Percentiles rank a stretch among this genome's conserved stretches.
phyloP scores from a whole-genome alignment of 108 stramenopile genomes.

The Aureococcus anophagefferens region DNA sequence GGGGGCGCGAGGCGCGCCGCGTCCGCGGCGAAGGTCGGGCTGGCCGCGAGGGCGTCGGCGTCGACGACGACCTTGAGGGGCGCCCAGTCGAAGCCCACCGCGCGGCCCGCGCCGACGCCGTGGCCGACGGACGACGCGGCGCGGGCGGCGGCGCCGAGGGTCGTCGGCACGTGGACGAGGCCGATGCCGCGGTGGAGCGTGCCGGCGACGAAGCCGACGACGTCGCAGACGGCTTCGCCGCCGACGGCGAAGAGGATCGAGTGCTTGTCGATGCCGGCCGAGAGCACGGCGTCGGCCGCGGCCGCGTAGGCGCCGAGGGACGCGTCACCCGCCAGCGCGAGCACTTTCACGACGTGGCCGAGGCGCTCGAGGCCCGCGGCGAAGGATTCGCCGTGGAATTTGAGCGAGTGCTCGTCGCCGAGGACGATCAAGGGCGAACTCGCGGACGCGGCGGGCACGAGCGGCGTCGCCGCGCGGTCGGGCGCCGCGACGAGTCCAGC shows the following conservation, averaged over 20 bases:
- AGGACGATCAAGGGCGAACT: not conserved
- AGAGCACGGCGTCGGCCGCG: slow-evolving; percentile 8
- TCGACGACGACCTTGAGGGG: too few relatives aligned
- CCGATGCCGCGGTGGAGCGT: slow-evolving; percentile 28
- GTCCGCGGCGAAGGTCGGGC: too few relatives aligned
- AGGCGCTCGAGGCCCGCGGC: not conserved
- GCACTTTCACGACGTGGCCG: not conserved
- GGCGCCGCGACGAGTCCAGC: not conserved
- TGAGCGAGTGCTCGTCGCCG: not conserved
- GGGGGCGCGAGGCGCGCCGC: too few relatives aligned
- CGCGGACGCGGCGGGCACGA: not conserved
- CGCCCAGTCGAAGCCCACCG: too few relatives aligned
- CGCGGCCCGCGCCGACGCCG: too few relatives aligned
- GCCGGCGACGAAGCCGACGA: slow-evolving; percentile 24
- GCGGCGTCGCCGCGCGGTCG: not conserved
- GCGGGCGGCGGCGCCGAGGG: slow-evolving; percentile 25
- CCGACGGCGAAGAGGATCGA: slow-evolving; percentile 31
- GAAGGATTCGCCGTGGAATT: not conserved
- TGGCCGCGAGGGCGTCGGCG: too few relatives aligned
- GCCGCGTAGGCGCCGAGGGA: slow-evolving; percentile 9
- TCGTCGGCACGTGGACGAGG: slow-evolving; percentile 29
- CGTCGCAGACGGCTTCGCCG: slow-evolving; percentile 26
- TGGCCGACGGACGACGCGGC: too few relatives aligned
- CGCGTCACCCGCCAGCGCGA: slow-evolving; percentile 8
- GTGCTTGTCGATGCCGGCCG: slow-evolving; percentile 24